Evolutionary conservation across 2,329 filamentous ascomycete species (phyloP), one percentile per base, ranked within the genome.

Genomic region (Fusarium protoensiforme): DNA sequence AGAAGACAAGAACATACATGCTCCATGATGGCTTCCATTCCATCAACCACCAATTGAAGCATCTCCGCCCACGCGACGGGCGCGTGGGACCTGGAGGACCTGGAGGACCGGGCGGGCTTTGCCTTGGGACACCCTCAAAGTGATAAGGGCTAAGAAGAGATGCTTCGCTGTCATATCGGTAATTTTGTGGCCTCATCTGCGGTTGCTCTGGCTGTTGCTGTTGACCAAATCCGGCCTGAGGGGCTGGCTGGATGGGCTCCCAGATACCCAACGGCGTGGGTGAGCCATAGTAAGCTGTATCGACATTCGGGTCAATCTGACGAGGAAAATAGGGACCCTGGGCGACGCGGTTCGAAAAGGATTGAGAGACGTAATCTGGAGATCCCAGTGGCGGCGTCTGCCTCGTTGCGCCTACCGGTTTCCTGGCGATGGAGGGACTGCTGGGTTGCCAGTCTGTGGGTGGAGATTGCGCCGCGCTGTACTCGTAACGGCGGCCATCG

Each of bases 11-110:
- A 16, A 61, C 36, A 43, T 75, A 77, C 76, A 78, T 78, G 38
- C 72, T 78, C 76, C 76, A 78, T 14, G 68, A 67, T 22, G 74
- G 73, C 53, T 62, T 75, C 76, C 76, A 78, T 58, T 65, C 65
- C 4, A 54, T 64, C 22, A 65, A 29, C 72, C 72, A 74, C 72
- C 72, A 74, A 18, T 72, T 58, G 38, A 61, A 38, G 4, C 69
- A 27, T 9, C 22, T 56, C 14, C 9, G 31, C 29, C 38, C 29
- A 4, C 59, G 59, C 22, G 41, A 20, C 14, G 18, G 31, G 20
- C 22, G 51, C 31, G 62, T 62, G 14, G 46, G 18, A 31, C 18
- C 38, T 9, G 35, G 35, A 4, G 48, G 35, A 16, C 24, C 24
- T 24, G 24, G 24, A 24, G 24, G 24, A 24, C 24, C 24, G 66